Conservation (phyloP, 2,329 filamentous ascomycete genomes). For the Diaporthe sp. region DNA sequence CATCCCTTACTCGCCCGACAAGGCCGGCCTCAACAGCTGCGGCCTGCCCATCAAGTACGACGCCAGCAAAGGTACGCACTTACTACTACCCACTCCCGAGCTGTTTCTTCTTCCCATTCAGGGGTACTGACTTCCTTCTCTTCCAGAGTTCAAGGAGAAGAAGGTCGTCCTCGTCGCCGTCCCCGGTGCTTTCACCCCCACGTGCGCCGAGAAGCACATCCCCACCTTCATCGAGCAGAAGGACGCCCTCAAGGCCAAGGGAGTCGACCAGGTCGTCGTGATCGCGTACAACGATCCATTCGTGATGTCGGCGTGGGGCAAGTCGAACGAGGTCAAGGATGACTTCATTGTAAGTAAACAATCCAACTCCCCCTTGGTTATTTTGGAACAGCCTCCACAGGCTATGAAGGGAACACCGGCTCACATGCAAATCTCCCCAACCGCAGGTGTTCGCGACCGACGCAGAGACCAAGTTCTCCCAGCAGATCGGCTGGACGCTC, state of each 20-base stretch:
- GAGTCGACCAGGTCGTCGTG: conserved; percentile 85
- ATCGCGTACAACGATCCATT: conserved; percentile 88
- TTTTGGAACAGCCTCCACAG: neutral
- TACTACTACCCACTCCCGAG: neutral
- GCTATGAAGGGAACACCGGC: conserved; percentile 4
- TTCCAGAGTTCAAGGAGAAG: conserved; percentile 68
- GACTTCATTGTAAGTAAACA: conserved; percentile 68
- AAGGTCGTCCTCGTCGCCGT: conserved; percentile 70
- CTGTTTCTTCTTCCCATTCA: neutral
- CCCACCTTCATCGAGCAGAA: conserved; percentile 84
- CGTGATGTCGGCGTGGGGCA: conserved; percentile 92
- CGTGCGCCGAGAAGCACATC: conserved; percentile 85
- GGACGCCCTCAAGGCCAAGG: conserved; percentile 80
- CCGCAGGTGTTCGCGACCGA: conserved; percentile 82
- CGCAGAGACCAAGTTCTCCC: conserved; percentile 77
- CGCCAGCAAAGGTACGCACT: conserved; percentile 76
- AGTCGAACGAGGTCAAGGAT: conserved; percentile 84
- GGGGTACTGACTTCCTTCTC: conserved; percentile 16
- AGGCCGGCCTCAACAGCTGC: conserved; percentile 78
- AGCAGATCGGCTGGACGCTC: conserved; percentile 82
- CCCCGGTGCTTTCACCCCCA: conserved; percentile 85
- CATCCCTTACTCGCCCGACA: conserved; percentile 81
- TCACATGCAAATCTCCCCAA: conserved; percentile 23
- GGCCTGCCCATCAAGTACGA: conserved; percentile 84
- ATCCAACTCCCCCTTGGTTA: neutral